Percentiles rank a stretch among this genome's conserved stretches.
Conservation (phyloP, 208 protist species). For the Leishmania martiniquensis region DNA sequence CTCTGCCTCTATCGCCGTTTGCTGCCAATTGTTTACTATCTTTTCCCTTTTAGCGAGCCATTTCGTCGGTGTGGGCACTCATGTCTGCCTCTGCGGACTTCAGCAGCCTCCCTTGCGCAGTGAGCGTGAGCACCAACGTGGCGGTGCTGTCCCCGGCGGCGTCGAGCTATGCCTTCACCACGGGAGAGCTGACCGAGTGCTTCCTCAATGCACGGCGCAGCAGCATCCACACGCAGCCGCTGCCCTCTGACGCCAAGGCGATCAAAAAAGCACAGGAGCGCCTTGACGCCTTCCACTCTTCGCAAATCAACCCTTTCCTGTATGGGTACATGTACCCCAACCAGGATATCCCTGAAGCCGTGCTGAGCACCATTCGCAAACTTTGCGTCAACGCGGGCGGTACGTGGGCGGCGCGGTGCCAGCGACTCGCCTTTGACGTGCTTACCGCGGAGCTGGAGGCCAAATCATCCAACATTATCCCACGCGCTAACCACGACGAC, state of each 20-base stretch:
- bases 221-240: constrained; percentile 70
- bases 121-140: constrained; percentile 62
- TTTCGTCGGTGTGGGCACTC: not conserved
- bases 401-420: constrained; percentile 71
- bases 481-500: constrained; percentile 63
- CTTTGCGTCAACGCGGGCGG: constrained; percentile 59
- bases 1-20: not conserved
- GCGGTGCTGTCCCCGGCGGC: constrained; percentile 21
- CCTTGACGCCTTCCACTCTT: constrained; percentile 63
- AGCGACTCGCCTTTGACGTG: constrained; percentile 69
- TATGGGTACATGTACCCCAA: constrained; percentile 74
- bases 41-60: not conserved
- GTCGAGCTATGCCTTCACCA: constrained; percentile 33
- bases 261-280: constrained; percentile 67
- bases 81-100: constrained; percentile 32
- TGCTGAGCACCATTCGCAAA: constrained; percentile 56
- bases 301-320: constrained; percentile 73
- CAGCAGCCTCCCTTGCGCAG: constrained; percentile 19
- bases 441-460: constrained; percentile 68
- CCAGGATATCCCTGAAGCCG: constrained; percentile 51
- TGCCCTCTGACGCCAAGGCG: constrained; percentile 48
- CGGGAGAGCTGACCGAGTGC: constrained; percentile 54
- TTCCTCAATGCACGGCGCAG: constrained; percentile 65
- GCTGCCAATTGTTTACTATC: not conserved
- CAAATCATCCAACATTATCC: constrained; percentile 44